Base-by-base conservation (phyloP, 2,329 filamentous ascomycete species). In the Stagonosporopsis vannaccii region DNA sequence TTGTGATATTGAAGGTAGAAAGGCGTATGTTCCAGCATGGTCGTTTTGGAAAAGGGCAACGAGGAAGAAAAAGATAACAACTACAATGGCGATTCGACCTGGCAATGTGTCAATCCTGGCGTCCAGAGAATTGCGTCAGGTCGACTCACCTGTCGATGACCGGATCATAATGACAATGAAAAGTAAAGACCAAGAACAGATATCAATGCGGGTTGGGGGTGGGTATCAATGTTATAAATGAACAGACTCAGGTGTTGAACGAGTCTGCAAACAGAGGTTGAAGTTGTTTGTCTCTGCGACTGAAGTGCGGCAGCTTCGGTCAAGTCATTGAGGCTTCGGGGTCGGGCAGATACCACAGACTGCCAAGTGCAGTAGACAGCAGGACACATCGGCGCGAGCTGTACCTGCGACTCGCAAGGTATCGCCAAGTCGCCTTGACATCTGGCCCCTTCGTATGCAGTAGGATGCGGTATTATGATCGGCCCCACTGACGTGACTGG, bases 1-100 rank as follows among this genome's bases (percentile, higher is more conserved):
- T 23, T 45, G 36, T 20, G 59, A 60, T 7, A 65, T 59, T 6
- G 67, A 59, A 5, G 68, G 68, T 2, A 71, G 58, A 28, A 68
- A 69, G 13, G 65, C 62, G 40, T 70, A 53, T 36, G 66, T 55
- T 30, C 67, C 65, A 39, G 63, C 55, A 46, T 67, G 49, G 37
- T 69, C 61, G 45, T 70, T 67, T 41, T 66, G 66, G 26, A 72
- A 62, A n/a, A 70, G 48, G 20, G 65, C 55, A 22, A 72, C 55
- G 26, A 71, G 46, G 51, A 69, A 62, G 22, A 70, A 49, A 28
- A 65, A 57, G n/a, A 68, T 57, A n/a, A 70, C 35, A 45, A 68
- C 32, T 37, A 58, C 58, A 25, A 65, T 61, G 42, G 67, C 52
- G 25, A 69, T 41, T 45, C 68, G 68, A 20, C 60, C 68, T 70